phyloP scores from a whole-genome alignment of 192 early-diverging fungal genomes.

The Helicostylum pulchrum region DNA sequence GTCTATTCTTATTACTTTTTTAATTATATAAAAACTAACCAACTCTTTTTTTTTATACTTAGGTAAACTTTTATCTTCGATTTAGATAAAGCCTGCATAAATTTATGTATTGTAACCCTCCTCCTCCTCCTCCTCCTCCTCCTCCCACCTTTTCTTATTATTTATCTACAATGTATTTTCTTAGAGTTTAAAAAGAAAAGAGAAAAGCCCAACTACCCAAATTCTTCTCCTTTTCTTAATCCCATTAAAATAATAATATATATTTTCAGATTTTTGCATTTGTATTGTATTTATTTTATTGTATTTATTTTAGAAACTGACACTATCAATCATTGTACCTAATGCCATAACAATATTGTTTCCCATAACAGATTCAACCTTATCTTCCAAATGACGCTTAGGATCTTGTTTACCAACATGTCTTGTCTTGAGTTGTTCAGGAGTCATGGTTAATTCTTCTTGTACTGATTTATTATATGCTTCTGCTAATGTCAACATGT shows the following conservation, averaged over 20 bases:
- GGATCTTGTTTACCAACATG: slow-evolving; percentile 99
- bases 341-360: slow-evolving; percentile 96
- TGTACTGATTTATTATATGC: slow-evolving; percentile 97
- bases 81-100: slow-evolving; percentile 18
- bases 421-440: slow-evolving; percentile 93
- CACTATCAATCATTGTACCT: slow-evolving; percentile 85
- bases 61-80: slow-evolving; percentile 33
- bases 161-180: neutral
- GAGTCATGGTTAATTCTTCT: slow-evolving; percentile 91
- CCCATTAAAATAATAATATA: neutral
- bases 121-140: neutral
- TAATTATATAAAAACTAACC: slow-evolving; percentile 1
- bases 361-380: slow-evolving; percentile 88
- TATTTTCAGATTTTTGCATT: neutral
- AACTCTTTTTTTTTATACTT: neutral
- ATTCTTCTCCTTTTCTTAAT: slow-evolving; percentile 1
- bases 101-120: neutral
- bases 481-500: slow-evolving; percentile 88
- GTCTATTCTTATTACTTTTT: neutral
- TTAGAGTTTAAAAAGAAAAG: neutral
- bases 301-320: slow-evolving; percentile 51
- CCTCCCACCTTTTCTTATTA: neutral
- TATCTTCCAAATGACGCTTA: slow-evolving; percentile 95
- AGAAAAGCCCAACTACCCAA: neutral
- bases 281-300: neutral